Evolutionary conservation across 2,329 filamentous ascomycete species (phyloP), one percentile per base, ranked within the genome.

Genomic region (Onygenales sp.): DNA sequence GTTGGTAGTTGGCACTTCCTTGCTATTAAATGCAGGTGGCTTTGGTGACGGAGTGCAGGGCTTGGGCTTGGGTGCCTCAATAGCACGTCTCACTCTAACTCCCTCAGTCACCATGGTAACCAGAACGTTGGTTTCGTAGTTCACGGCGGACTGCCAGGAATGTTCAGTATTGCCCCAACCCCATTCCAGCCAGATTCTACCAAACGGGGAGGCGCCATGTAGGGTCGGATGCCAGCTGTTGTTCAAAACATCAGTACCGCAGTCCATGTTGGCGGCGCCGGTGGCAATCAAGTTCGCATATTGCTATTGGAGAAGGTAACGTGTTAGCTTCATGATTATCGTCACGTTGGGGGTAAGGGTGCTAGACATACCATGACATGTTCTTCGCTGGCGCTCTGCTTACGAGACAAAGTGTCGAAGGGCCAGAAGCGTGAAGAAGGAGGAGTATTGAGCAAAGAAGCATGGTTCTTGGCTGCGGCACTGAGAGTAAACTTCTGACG

Each of bases 401-500:
- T 53, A 13, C 59, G 67, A 31, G 57, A 61, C 13, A 72, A 54
- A 1, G 65, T 64, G 44, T 74, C 70, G 50, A 73, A 73, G 0
- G 71, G 70, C 61, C 72, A 74, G 58, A 58, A 69, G 52, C 64
- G 63, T 8, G 61, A 57, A 3, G 62, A 58, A 6, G 62, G 61
- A 5, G 62, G 59, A 31, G 65, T 58, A 13, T 57, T 58, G 44
- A 59, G 45, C 5, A 59, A 58, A 10, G 62, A 59, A 6, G 47
- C 44, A 2, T 54, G 36, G 32, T 63, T 57, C 14, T 63, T 60
- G 2, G 66, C 64, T 48, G 65, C 63, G 14, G 60, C 51, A 39
- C 62, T 62, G 2, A 72, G 57, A 2, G 63, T 63, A 49, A 63
- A 69, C 47, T 72, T 73, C 64, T 74, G 70, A 39, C 71, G 69